Base-by-base conservation (phyloP, 2,329 filamentous ascomycete species). In the Alternaria infectoria region DNA sequence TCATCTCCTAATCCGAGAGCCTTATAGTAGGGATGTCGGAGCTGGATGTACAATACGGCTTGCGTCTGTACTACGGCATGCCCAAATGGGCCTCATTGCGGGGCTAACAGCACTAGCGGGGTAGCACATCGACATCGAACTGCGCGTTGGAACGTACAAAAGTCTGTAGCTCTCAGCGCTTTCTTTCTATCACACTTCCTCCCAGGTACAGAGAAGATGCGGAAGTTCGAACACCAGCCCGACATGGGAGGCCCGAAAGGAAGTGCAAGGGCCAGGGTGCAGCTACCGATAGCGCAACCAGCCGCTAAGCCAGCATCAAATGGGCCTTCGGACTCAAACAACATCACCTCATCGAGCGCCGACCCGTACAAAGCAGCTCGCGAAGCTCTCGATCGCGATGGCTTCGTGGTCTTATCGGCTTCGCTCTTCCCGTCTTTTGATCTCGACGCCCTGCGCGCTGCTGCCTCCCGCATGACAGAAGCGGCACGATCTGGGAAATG, bases 331-430 rank as follows among this genome's bases (percentile, higher is more conserved):
- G 61, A 45, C 54, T 46, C 54, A 45, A 28, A 61, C 47, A 67
- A 49, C 54, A 67, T 67, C 17, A 66, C 47, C 3, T 43, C 58
- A 26, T 66, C 62, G 13, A 58, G 54, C 30, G 49, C 63, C 12
- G 61, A 74, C 50, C 74, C 75, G 4, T 79, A 79, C 59, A 54
- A 54, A 45, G 64, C 64, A n/a, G 74, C 77, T 15, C 81, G 87
- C 57, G 81, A 83, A 65, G 79, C 84, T 62, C 90, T 95, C 69
- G 85, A 89, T 66, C 82, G 83, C 57, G 87, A 96, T 79, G 93
- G 93, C 79, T 97, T 90, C 84, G 90, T 95, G 52, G 81, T 91
- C 59, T 85, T 96, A 73, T 89, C 88, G 44, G 86, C 86, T 36
- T 83, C 92, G 66, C 84, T 96, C 71, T 80, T 84, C 61, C 79